These are phyloP conservation scores for Albifimbria verrucaria DNA, from an alignment of 2,329 filamentous ascomycete genomes.

Conservation along the genomic window DNA sequence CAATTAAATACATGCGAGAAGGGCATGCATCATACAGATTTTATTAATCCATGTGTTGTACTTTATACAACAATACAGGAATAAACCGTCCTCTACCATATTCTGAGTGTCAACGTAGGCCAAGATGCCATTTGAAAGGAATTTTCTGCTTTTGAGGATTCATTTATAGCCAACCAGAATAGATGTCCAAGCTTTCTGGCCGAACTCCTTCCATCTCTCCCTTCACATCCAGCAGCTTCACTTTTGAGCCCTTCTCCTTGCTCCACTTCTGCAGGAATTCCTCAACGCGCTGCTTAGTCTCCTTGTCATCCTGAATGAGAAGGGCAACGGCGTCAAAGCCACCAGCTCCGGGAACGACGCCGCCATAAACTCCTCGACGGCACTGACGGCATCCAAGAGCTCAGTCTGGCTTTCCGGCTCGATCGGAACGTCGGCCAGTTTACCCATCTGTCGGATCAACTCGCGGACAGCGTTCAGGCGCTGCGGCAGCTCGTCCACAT, in stretches of 20 bases:
- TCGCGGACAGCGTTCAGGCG: conserved; percentile 51
- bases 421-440: conserved; percentile 73
- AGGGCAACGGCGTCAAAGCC: conserved; percentile 88
- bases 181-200: conserved; percentile 40
- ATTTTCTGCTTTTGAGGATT: neutral
- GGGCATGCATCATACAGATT: no score
- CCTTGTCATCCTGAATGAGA: conserved; percentile 69
- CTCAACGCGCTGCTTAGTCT: conserved; percentile 58
- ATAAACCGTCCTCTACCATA: no score
- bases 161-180: conserved; percentile 41
- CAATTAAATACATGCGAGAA: no score
- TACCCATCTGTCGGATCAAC: conserved; percentile 75
- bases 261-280: conserved; percentile 66
- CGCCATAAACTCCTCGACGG: conserved; percentile 76
- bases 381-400: conserved; percentile 72
- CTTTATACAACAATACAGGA: no score
- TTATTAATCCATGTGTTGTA: no score
- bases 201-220: conserved; percentile 69
- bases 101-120: no score
- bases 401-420: conserved; percentile 84
- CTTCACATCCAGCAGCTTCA: conserved; percentile 66
- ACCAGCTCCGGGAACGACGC: conserved; percentile 90
- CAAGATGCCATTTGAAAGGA: no score
- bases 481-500: conserved; percentile 37
- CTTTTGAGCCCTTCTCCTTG: conserved; percentile 53